Base-by-base conservation (phyloP, 805 yeast species). In the Barnettozyma siamensis region DNA sequence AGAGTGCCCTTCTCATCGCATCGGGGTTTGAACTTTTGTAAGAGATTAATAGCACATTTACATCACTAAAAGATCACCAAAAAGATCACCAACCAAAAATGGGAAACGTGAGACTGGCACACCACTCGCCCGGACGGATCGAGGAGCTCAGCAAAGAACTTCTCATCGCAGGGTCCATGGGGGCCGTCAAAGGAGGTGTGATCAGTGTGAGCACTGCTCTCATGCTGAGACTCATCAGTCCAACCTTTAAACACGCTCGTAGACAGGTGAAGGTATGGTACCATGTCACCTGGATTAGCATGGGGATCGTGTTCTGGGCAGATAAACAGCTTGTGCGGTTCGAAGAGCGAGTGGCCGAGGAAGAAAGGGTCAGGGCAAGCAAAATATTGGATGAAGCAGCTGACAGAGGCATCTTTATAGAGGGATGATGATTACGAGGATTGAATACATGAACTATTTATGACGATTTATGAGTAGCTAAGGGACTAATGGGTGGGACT, bases 341-440 rank as follows among this genome's bases (percentile, higher is more conserved):
- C 47, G 67, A 67, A 40, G 48, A 58, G 21, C 57, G 63, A 33
- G 51, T 60, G 27, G 63, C 59, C 43, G 51, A 44, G 8, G 61
- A 61, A 17, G 69, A 69, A 42, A 43, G 52, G 32, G 45, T 43
- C n/a, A 59, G 67, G 48, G 59, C 71, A 45, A 55, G 54, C 29
- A 59, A 52, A 35, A 51, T 66, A 19, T 40, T 69, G 31, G 68
- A 67, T 43, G 69, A 66, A 30, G 73, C 73, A 21, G 73, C 73
- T 11, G 73, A 69, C 23, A 58, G 68, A 41, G 75, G 73, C 3
- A 55, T 67, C 15, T 68, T 64, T 37, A 42, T 68, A 31, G 72
- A 68, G 39, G 71, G 66, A 5, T 23, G 28, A 29, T 27, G n/a
- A n/a, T n/a, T n/a, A n/a, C n/a, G n/a, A n/a, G n/a, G n/a, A n/a